phyloP scores from a whole-genome alignment of 306 rosid species.

The Trichosanthes cucumerina region DNA sequence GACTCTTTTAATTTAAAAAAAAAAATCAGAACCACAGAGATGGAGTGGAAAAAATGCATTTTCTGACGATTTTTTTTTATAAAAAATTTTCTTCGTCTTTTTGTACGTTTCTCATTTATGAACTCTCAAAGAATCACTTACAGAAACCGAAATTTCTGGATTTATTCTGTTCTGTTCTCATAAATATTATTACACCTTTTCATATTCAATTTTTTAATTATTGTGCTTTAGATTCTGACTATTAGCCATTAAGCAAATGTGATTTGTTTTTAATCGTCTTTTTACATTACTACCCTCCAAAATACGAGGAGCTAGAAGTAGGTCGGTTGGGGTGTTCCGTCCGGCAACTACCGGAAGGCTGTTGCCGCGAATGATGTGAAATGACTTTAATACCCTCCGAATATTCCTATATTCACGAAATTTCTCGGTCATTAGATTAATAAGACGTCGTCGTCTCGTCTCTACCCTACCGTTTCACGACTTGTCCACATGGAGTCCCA shows the following conservation, averaged over 20 bases:
- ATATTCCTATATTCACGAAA: neutral
- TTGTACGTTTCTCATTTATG: neutral
- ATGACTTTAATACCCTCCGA: neutral
- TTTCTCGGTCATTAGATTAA: neutral
- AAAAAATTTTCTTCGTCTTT: neutral
- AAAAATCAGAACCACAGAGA: neutral
- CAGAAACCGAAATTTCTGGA: neutral
- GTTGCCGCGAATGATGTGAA: neutral
- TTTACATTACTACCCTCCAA: neutral
- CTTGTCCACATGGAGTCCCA: neutral
- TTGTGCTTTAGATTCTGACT: neutral
- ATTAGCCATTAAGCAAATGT: neutral
- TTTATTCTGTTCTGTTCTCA: neutral
- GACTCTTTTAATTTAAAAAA: neutral
- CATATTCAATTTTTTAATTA: neutral
- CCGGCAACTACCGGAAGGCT: neutral
- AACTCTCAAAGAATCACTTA: neutral
- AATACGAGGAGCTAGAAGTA: neutral
- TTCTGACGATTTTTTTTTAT: neutral
- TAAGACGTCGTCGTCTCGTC: neutral
- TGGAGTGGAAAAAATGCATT: neutral
- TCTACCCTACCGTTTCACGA: neutral
- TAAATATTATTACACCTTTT: neutral
- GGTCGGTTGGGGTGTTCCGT: neutral
- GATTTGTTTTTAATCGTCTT: neutral